phyloP scores from a whole-genome alignment of 768 basidiomycete species.

The Calvatia gigantea region DNA sequence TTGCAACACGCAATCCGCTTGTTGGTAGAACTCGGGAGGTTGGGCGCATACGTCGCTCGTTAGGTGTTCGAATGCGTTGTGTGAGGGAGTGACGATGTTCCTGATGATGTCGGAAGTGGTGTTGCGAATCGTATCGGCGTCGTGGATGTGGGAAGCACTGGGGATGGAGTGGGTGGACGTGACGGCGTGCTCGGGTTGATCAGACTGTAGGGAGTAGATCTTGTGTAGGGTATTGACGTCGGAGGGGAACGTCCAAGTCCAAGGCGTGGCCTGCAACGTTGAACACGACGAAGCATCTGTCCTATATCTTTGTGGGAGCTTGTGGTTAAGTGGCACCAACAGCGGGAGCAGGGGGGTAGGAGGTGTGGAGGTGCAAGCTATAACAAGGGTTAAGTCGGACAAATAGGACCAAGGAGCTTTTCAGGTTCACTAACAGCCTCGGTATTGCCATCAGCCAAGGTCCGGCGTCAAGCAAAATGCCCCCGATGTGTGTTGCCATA shows the following conservation, averaged over 20 bases:
- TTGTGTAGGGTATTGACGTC: constrained; percentile 55
- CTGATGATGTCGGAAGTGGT: neutral
- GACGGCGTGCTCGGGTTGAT: constrained; percentile 37
- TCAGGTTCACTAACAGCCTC: constrained; percentile 41
- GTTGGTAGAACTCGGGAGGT: constrained; percentile 48
- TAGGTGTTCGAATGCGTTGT: constrained; percentile 41
- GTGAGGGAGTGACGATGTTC: constrained; percentile 40
- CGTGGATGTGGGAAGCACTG: constrained; percentile 19
- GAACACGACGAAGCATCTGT: constrained; percentile 34
- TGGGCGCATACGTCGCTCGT: constrained; percentile 36
- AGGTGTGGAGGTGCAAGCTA: constrained; percentile 50
- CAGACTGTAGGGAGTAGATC: constrained; percentile 65
- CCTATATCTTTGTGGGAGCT: constrained; percentile 34
- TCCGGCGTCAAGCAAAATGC: constrained; percentile 52
- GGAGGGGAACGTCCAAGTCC: constrained; percentile 67
- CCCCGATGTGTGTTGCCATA: too few relatives aligned
- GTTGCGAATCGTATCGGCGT: neutral
- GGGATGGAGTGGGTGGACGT: constrained; percentile 15
- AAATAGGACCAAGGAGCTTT: neutral
- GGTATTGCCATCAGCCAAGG: constrained; percentile 58
- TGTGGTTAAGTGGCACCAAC: constrained; percentile 59
- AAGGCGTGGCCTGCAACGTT: constrained; percentile 40
- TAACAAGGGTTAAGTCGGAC: neutral
- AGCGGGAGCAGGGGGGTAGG: constrained; percentile 52
- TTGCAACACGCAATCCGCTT: constrained; percentile 30